phyloP scores from a whole-genome alignment of 148 eudicot genomes.

The Rhododendron ferrugineum region DNA sequence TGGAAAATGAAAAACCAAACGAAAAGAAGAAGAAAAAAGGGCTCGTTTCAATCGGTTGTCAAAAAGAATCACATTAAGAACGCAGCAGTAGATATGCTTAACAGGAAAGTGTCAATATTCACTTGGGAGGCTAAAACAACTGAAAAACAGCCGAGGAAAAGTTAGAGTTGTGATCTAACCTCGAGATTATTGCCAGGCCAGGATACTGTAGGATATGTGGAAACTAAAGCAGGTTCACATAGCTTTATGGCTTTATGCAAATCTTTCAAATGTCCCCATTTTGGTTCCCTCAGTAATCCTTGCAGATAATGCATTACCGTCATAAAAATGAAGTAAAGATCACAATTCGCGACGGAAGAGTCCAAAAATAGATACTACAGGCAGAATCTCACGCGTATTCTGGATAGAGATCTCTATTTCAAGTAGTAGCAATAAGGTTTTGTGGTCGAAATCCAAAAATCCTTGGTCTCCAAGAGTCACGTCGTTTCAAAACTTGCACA shows the following conservation, averaged over 20 bases:
- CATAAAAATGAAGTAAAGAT: not conserved
- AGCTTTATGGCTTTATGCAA: conserved; percentile 84
- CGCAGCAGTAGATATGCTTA: not conserved
- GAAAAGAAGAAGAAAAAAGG: not conserved
- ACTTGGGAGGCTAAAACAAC: not conserved
- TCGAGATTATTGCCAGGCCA: conserved; percentile 68
- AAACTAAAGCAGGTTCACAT: conserved; percentile 73
- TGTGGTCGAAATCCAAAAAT: not conserved
- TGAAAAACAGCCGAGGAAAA: not conserved
- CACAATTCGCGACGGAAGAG: not conserved
- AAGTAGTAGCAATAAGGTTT: not conserved
- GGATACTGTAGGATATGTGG: conserved; percentile 54
- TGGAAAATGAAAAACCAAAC: conserved; percentile 10
- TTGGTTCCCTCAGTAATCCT: conserved; percentile 79
- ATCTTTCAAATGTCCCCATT: conserved; percentile 75
- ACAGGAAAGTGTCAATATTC: not conserved
- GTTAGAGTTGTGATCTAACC: conserved; percentile 23
- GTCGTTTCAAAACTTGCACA: not conserved
- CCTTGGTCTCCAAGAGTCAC: not conserved
- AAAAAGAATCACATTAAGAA: not conserved
- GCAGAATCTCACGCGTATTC: not conserved
- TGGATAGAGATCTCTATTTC: not conserved
- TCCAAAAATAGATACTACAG: not conserved
- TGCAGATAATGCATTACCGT: not conserved
- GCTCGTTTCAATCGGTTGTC: not conserved